Conservation (phyloP, 768 basidiomycete species). For the Boletus tomentosulus region DNA sequence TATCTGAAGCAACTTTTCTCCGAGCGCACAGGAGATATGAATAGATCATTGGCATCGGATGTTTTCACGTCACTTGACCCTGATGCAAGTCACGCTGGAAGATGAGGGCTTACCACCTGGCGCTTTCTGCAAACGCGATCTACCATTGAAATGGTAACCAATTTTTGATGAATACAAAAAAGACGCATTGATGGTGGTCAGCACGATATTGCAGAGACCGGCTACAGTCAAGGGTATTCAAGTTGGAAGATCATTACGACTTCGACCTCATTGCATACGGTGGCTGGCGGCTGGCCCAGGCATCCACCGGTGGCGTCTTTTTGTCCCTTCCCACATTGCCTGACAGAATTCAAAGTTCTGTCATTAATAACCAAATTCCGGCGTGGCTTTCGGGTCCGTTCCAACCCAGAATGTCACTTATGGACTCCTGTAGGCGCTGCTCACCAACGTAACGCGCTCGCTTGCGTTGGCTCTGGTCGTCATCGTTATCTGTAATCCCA, state of each 20-base stretch:
- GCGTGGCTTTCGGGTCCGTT: background rate
- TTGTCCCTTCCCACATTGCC: background rate
- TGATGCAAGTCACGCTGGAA: background rate
- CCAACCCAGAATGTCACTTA: background rate
- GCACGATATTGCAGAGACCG: background rate
- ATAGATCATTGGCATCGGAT: background rate
- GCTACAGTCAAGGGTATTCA: background rate
- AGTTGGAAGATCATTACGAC: background rate
- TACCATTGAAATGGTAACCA: no score
- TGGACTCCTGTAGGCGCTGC: background rate
- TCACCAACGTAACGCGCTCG: background rate
- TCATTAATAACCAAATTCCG: background rate
- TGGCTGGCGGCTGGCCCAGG: background rate
- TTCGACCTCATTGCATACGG: background rate
- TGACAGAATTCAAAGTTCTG: background rate
- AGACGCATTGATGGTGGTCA: background rate
- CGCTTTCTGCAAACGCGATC: no score
- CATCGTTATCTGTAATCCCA: background rate
- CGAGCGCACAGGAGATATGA: background rate
- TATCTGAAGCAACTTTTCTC: background rate
- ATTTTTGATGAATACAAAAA: background rate
- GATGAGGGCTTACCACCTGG: no score
- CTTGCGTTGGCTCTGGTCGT: background rate
- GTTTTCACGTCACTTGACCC: background rate
- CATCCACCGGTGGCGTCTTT: background rate